Evolutionary conservation across 805 yeast genomes (phyloP), one percentile per base, ranked within the genome.

Genomic region (Scheffersomyces ergatensis): DNA sequence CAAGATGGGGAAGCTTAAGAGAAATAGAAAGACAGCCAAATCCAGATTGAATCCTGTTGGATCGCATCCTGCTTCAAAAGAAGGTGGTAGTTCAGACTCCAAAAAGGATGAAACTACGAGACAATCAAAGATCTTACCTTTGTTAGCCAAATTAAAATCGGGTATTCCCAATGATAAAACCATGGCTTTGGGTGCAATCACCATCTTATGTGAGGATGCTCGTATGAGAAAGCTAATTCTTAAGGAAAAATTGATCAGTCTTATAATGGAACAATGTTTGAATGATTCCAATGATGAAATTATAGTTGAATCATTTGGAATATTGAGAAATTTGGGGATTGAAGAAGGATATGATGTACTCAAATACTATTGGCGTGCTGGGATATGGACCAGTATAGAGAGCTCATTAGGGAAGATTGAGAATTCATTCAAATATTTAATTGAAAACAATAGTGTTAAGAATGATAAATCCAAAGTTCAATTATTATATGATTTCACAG

Each of bases 301-400:
- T 34, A 83, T 86, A 15, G 85, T 85, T 16, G 95, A 85, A 52
- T 73, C 92, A 1, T 83, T 80, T 51, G 97, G 96, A 1, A 67
- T 92, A 18, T 65, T 93, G 47, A 76, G 96, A 57, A 89, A 85
- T 55, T 56, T 92, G 41, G 83, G 85, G 2, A 71, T 88, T 39
- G 96, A 88, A 55, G 96, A 89, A 62, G 97, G 97, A 16, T 83
- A 87, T 51, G 95, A 88, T 47, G 76, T 88, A 27, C 80, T 89
- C 20, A 76, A 78, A 16, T 79, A 77, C 58, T 59, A 86, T 39
- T 85, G 95, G 86, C 77, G 97, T 56, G 79, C 80, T 14, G 80
- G 85, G 46, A 79, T 92, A 32, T 83, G 96, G 85, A 69, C 76
- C 0, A 63, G 76, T 20, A 71, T 89, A 31, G 76, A 72, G 35